Conservation (phyloP, 2,329 filamentous ascomycete species). For the Hymenoscyphus repandus region DNA sequence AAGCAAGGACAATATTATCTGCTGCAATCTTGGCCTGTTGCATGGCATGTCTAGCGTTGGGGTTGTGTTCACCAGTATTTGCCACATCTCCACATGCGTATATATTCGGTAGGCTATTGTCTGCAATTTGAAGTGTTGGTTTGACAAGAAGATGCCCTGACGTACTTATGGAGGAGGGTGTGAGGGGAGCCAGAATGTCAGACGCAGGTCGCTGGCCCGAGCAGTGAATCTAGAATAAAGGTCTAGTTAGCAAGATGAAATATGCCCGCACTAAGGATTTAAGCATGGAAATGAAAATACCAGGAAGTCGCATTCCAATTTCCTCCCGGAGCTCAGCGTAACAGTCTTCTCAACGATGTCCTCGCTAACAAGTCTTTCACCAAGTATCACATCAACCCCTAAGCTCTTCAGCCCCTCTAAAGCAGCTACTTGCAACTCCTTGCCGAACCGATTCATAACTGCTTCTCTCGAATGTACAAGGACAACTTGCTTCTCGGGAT, state of each 20-base stretch:
- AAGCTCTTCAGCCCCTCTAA: not conserved
- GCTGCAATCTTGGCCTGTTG: slow-evolving; percentile 1
- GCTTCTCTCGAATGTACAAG: not conserved
- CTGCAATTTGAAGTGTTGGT: slow-evolving; percentile 2
- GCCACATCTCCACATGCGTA: slow-evolving; percentile 1
- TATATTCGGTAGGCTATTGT: slow-evolving; percentile 1
- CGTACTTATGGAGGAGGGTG: not conserved
- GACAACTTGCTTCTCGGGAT: not conserved
- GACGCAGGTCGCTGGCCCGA: not conserved
- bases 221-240: not conserved
- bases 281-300: not conserved
- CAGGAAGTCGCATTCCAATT: not conserved
- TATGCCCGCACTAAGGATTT: too few relatives aligned
- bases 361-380: not conserved
- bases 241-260: not conserved
- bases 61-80: slow-evolving; percentile 1
- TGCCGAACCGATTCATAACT: not conserved
- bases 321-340: not conserved
- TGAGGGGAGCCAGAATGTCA: not conserved
- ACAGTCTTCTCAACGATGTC: not conserved
- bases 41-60: not conserved
- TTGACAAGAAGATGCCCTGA: not conserved
- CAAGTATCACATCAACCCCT: not conserved
- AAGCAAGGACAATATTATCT: not conserved
- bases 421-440: not conserved